Base-by-base conservation (phyloP, 2,329 filamentous ascomycete species). In the Fusarium sacchari region DNA sequence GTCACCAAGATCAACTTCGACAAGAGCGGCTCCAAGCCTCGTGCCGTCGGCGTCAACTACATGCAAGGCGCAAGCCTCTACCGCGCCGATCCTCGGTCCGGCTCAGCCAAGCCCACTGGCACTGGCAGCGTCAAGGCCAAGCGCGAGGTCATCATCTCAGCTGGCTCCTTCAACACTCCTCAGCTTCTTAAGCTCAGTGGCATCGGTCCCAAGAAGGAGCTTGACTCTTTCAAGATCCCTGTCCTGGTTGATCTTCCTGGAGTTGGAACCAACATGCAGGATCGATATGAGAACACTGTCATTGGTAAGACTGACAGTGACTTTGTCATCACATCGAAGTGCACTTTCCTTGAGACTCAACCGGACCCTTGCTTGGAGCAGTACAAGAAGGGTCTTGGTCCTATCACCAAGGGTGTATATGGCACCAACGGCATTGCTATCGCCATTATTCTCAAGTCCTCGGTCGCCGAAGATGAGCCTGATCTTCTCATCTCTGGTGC, bases 261-360 rank as follows among this genome's bases (percentile, higher is more conserved):
- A 42, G 88, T 92, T 20, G 89, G 89, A 47, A 85, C 82, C 24
- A 90, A 90, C 78, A 82, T 91, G 32, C 84, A 89, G 76, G 88
- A 91, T 76, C 87, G 87, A 20, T 87, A 87, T 72, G 87, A 78
- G 43, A 69, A 69, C 3, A 75, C 73, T 1, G 74, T 77, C 0
- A 73, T 77, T 37, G 76, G 75, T 0, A 76, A 76, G 63, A 67
- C 73, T 0, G 34, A 52, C 0, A 73, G 46, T 9, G 75, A 77
- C 24, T 77, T 77, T 46, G 36, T 26, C 2, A 76, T 77, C 20
- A 77, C 75, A 0, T 67, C 68, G 0, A 72, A 76, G 22, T 77
- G 75, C 12, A 77, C 75, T 0, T 77, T 77, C 14, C 28, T 77
- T 40, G 46, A 67, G 42, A 72, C 73, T 0, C 6, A 43, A 5